Percentiles rank a stretch among this genome's conserved stretches.
Evolutionary conservation across 305 asterid genomes (phyloP).

Genomic region (Fraxinus baroniana): DNA sequence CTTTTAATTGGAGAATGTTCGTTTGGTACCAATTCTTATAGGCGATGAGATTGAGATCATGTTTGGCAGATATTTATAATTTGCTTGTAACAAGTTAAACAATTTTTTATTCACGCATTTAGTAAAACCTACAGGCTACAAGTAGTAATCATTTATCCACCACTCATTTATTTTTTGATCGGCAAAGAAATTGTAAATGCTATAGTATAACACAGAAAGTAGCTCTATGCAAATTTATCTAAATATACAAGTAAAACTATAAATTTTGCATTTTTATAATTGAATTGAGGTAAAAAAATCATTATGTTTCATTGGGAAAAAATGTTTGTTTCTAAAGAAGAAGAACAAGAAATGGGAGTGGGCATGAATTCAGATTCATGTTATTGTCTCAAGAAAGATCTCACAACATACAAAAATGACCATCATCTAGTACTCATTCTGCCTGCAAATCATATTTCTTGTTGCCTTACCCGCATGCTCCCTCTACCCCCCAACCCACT

Average conservation of each 20-base stretch:
- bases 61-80: too few relatives aligned
- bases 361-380: conserved; percentile 46
- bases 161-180: background rate
- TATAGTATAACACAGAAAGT: background rate
- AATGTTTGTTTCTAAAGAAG: background rate
- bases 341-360: conserved; percentile 33
- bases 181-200: background rate
- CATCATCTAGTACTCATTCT: conserved; percentile 90
- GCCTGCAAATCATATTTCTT: conserved; percentile 69
- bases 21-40: background rate
- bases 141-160: background rate
- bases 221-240: background rate
- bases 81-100: background rate
- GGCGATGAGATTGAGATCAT: background rate
- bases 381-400: conserved; percentile 54
- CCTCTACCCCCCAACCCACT: background rate
- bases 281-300: background rate
- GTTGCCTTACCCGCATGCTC: conserved; percentile 76
- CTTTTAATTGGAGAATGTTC: background rate
- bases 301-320: background rate
- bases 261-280: background rate
- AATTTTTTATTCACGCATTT: too few relatives aligned
- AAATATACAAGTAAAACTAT: background rate
- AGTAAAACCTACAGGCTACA: too few relatives aligned
- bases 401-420: conserved; percentile 39